Base-by-base conservation (phyloP, 176 grass and related monocot genomes). In the Aegilops longissima region DNA sequence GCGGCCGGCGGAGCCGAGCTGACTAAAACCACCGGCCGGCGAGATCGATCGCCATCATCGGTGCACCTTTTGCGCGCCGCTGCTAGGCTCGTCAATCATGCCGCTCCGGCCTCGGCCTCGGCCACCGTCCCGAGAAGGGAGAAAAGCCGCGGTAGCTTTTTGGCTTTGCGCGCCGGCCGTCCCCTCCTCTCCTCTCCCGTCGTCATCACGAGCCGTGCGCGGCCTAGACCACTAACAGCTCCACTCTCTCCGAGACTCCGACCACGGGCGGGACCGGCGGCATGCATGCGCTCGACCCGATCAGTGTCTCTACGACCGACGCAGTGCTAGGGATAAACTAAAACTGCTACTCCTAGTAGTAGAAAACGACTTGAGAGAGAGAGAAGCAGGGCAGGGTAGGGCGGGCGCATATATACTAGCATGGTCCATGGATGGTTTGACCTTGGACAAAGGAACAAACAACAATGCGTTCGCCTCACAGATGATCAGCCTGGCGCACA, bases 291-390 rank as follows among this genome's bases (percentile, higher is more conserved):
- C 56, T 79, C 42, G 11, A 3, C 42, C 4, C 21, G 20, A 38
- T 23, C 18, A 0, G 51, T 36, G 35, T 80, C 56, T 25, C 20
- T 35, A 49, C 77, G 38, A 7, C 69, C 39, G 56, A 31, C 61
- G 86, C 12, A 9, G 72, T 0, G 9, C 21, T 9, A 63, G 1
- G 31, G 12, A 14, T 4, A 16, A 49, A 13, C 47, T 13, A 47
- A 47, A 47, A 47, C 3, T 13, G 45, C 45, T 9, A 18, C 1
- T 13, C 12, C 45, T 9, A 18, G 18, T 58, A 70, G 16, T 33
- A 51, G 75, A 89, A 84, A 89, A 80, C 68, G 87, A 89, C 87
- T 11, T 2, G 27, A 36, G 35, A 36, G 59, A 36, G 59, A 61
- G 59, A 25, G 25, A 61, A 47, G 44, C 44, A 47, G 44, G 44